Evolutionary conservation across 1,284 basidiomycete genomes (phyloP), one percentile per base, ranked within the genome.

Genomic region (Cryptococcus maquisensis): DNA sequence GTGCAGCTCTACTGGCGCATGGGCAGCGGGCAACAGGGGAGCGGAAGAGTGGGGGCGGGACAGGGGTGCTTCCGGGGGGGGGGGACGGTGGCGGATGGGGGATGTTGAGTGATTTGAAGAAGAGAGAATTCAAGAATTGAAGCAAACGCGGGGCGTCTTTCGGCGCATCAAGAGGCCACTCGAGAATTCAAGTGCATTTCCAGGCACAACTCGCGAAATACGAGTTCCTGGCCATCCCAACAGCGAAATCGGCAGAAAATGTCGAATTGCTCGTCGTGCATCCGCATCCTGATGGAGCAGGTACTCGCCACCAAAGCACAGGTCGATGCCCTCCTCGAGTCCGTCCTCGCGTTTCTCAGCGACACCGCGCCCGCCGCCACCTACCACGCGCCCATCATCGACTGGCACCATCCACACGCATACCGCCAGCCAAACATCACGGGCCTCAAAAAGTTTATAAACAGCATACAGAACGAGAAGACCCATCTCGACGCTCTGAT

Each of bases 321-420:
- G 40, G 44, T 60, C 26, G 21, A 54, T 49, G 46, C 40, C 13
- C 45, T 60, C 10, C 23, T 52, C 5, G 13, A 26, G 13, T 57
- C 55, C 21, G 50, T 57, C 26, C 16, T 51, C 13, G 10, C 36
- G 1, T 66, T 64, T 45, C 55, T 61, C 12, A n/a, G 36, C 2
- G 24, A 51, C 13, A 47, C 56, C 13, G 52, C 60, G 5, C 51
- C 61, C 3, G 39, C 7, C 16, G 62, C 51, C 49, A 65, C 50
- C 37, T 71, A 65, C 54, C 32, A 51, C 12, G 54, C 72, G 1
- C 72, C 72, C 1, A 55, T 74, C 23, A 66, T 73, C 48, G 72
- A 73, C 55, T 65, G 65, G 60, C 62, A 63, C 56, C 66, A 73
- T 55, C 67, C 69, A 0, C 54, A 63, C 42, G 56, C 63, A 9